Evolutionary conservation across 345 rosid genomes (phyloP), one percentile per base, ranked within the genome.

Genomic region (Eucalyptus cladocalyx): DNA sequence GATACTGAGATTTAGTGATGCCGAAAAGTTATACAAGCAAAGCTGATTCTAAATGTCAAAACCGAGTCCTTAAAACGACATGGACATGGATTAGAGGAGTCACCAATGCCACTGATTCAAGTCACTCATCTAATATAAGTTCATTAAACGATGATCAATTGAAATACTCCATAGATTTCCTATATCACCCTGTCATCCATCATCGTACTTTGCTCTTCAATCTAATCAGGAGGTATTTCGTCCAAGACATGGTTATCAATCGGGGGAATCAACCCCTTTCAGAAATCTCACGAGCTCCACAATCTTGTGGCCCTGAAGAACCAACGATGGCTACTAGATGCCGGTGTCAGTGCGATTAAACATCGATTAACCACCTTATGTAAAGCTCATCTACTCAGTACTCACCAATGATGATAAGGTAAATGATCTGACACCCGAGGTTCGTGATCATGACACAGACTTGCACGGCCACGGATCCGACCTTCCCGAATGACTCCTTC

Each of bases 401-500:
- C 90, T 91, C 88, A 96, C 99, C 99, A 2, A 97, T 94, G 49
- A 97, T 97, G 48, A 97, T 97, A n/a, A 94, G 90, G 90, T 90
- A 97, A 87, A 97, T 89, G 60, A 95, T 94, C 92, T 95, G 91
- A 91, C 98, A 92, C 3, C 99, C 99, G 87, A 96, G 92, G 89
- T 95, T 97, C 8, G 97, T 95, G 89, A 97, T 91, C 95, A 97
- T 89, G 21, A 96, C 90, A 89, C 93, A 94, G 17, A 94, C 56
- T 88, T 95, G 98, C 65, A 97, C 95, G 49, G 94, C 92, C 14
- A 90, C 86, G 0, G 99, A 90, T 37, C 99, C 99, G 47, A 88
- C 50, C 86, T 86, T 69, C 34, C 99, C 99, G n/a, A 97, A 96
- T 1, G 97, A 95, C 88, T 96, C 99, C 90, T 91, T 93, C 99